Evolutionary conservation across 2,329 filamentous ascomycete genomes (phyloP), one percentile per base, ranked within the genome.

Genomic region (Neofusicoccum cordaticola): DNA sequence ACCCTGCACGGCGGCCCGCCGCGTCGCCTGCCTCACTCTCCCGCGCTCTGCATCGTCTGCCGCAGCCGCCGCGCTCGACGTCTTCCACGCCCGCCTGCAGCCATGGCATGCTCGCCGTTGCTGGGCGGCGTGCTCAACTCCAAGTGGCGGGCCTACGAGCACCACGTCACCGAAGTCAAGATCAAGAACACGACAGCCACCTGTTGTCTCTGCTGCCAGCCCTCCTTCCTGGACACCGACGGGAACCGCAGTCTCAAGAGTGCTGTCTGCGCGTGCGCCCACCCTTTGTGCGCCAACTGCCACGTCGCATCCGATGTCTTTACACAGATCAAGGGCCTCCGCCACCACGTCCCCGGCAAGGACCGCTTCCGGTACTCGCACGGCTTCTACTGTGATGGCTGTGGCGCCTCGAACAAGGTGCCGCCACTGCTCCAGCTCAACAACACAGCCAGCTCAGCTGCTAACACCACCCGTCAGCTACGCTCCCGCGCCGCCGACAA

Each of bases 351-450:
- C 41, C 7, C 13, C n/a, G 37, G 19, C 15, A 2, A 17, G 7
- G 56, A 45, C 17, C 56, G 56, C 41, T 13, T 45, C n/a, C 8
- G 9, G 5, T 47, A 58, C 27, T 58, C 56, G 8, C 45, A 35
- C 31, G 56, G 56, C n/a, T 58, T 35, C 27, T 58, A 58, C 56
- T 58, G 56, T 15, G 41, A 45, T 17, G 7, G 56, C 15, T 58
- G 56, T 27, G 56, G 56, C 27, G 56, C 56, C 5, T 58, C 56
- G 5, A 58, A 58, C 31, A 58, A 58, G 31, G 41, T 58, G 41
- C 5, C n/a, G 15, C 56, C 56, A 4, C 11, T 17, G 27, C 42
- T 45, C 15, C 41, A 47, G 15, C 27, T 17, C 9, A 31, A 45
- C 13, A 12, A 44, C 31, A 17, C 15, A 2, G 6, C 3, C 19